phyloP scores from a whole-genome alignment of 2,329 filamentous ascomycete species.

The Grosmannia penicillata region DNA sequence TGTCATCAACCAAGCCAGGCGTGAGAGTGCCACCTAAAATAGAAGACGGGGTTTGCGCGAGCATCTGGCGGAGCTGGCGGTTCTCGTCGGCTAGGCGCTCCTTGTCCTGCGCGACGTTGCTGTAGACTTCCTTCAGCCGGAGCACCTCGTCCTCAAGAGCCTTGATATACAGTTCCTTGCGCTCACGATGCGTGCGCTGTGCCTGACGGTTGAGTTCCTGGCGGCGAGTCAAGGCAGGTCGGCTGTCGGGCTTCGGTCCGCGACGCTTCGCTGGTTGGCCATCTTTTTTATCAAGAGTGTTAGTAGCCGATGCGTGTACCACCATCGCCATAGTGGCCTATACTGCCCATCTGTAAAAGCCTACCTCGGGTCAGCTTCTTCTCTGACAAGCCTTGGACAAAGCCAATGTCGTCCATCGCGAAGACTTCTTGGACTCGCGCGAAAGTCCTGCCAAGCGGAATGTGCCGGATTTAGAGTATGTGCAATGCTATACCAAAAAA shows the following conservation, averaged over 20 bases:
- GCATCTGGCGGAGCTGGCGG: conserved; percentile 46
- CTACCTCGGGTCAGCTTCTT: conserved; percentile 1
- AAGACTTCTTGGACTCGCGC: no score
- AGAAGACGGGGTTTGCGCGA: conserved; percentile 32
- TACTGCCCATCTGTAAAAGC: background rate
- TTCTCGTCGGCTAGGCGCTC: conserved; percentile 68
- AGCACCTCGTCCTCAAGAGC: conserved; percentile 83
- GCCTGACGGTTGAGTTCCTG: conserved; percentile 94
- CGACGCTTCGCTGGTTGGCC: conserved; percentile 76
- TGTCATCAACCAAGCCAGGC: conserved; percentile 21
- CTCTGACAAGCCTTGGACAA: background rate
- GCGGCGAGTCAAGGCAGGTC: conserved; percentile 77
- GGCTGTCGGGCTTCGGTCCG: conserved; percentile 92
- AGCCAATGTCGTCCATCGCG: background rate
- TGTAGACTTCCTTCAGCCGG: conserved; percentile 74
- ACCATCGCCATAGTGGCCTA: background rate
- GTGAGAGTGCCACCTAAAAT: background rate
- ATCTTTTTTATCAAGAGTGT: conserved; percentile 32
- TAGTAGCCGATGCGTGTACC: no score
- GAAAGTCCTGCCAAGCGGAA: no score
- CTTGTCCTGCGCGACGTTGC: conserved; percentile 59
- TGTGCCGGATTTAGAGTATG: no score
- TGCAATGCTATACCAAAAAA: no score
- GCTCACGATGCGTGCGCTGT: conserved; percentile 84
- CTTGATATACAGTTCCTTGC: conserved; percentile 94